Evolutionary conservation across 2,329 filamentous ascomycete species (phyloP).

Genomic region (Lecanicillium sp.): DNA sequence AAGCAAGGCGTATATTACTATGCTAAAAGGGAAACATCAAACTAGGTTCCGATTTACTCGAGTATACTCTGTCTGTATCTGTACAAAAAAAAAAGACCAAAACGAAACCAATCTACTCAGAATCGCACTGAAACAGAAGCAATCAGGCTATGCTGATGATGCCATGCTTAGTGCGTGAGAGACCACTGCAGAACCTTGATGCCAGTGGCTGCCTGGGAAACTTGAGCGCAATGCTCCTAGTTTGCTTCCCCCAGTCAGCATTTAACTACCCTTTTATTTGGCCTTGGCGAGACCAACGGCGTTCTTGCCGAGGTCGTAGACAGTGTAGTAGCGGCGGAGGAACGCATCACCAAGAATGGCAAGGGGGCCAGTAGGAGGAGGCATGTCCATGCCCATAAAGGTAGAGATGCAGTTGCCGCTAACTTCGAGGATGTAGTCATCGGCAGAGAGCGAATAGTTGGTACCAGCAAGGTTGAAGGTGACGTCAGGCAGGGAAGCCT

Average conservation of each 20-base stretch:
- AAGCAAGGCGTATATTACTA: too few relatives aligned
- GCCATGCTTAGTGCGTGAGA: too few relatives aligned
- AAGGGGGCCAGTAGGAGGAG: constrained; percentile 79
- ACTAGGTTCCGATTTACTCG: not conserved
- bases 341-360: constrained; percentile 89
- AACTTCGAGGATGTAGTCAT: constrained; percentile 94
- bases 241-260: too few relatives aligned
- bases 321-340: constrained; percentile 83
- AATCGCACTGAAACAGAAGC: not conserved
- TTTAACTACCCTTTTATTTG: constrained; percentile 41
- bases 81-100: not conserved
- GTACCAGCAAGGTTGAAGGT: constrained; percentile 84
- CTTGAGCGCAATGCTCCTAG: too few relatives aligned
- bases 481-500: constrained; percentile 76
- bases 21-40: not conserved
- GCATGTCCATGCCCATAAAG: constrained; percentile 95
- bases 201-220: too few relatives aligned
- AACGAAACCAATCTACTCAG: too few relatives aligned
- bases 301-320: constrained; percentile 88
- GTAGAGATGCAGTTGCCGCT: constrained; percentile 94
- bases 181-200: too few relatives aligned
- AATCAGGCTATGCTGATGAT: not conserved
- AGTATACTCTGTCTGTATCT: not conserved
- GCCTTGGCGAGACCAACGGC: constrained; percentile 84
- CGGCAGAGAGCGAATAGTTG: constrained; percentile 82